These are phyloP conservation scores for Herpetospermum pedunculosum DNA, from an alignment of 306 rosid genomes.

Conservation along the genomic window DNA sequence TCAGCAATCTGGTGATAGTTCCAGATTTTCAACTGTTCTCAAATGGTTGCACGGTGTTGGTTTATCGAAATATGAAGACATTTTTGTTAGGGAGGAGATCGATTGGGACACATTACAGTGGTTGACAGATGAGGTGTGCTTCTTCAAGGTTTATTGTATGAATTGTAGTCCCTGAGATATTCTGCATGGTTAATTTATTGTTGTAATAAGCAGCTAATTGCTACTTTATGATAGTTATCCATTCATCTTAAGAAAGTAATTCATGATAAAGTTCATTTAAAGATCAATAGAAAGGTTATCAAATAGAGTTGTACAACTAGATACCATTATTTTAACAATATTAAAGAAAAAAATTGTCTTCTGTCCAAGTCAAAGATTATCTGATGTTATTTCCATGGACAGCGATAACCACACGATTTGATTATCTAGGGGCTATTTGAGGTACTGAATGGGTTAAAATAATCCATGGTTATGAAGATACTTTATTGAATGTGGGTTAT, in stretches of 20 bases:
- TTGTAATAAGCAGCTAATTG: not conserved
- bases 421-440: too few relatives aligned
- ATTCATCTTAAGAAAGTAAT: not conserved
- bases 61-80: conserved; percentile 49
- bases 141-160: not conserved
- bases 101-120: conserved; percentile 71
- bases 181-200: not conserved
- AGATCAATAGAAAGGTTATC: not conserved
- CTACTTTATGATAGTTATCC: not conserved
- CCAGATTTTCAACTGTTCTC: conserved; percentile 27
- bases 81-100: conserved; percentile 71
- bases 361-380: not conserved
- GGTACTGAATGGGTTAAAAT: too few relatives aligned
- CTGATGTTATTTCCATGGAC: not conserved
- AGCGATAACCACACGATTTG: not conserved
- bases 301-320: not conserved
- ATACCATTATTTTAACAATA: not conserved
- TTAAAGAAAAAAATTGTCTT: not conserved
- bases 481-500: too few relatives aligned
- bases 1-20: conserved; percentile 15
- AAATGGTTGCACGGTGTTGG: conserved; percentile 57
- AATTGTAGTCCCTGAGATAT: not conserved
- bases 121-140: conserved; percentile 72
- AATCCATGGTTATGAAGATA: too few relatives aligned
- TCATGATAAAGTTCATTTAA: not conserved